phyloP scores from a whole-genome alignment of 768 basidiomycete genomes.

The Trametes punicea region DNA sequence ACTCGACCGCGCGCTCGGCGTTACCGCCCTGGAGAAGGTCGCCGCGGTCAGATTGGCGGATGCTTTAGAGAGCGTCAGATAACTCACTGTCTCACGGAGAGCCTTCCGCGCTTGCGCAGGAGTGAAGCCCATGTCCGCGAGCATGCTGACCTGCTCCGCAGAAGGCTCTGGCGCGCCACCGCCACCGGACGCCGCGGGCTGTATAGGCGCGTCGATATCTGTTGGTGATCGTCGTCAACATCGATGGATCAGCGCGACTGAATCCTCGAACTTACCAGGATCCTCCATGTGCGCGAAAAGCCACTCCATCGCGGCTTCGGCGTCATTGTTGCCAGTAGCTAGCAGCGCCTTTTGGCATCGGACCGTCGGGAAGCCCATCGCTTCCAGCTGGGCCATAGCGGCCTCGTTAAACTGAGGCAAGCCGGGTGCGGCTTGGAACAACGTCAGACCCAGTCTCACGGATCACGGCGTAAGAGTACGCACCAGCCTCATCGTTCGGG shows the following conservation, averaged over 20 bases:
- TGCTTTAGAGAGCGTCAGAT: not conserved
- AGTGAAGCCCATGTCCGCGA: constrained; percentile 94
- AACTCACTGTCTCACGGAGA: constrained; percentile 75
- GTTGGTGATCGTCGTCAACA: not conserved
- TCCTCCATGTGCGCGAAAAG: constrained; percentile 95
- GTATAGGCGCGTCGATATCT: constrained; percentile 88
- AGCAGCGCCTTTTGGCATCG: constrained; percentile 89
- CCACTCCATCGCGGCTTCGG: constrained; percentile 94
- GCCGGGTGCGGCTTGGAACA: constrained; percentile 28
- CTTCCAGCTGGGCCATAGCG: constrained; percentile 73
- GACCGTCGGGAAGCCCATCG: constrained; percentile 86
- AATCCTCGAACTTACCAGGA: constrained; percentile 50
- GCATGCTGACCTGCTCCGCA: constrained; percentile 64
- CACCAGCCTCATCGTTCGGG: constrained; percentile 47
- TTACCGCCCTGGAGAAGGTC: constrained; percentile 53
- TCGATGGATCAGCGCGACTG: not conserved
- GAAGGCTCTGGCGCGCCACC: constrained; percentile 51
- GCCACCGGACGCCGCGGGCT: constrained; percentile 27
- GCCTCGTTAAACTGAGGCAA: constrained; percentile 69
- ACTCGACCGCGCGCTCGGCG: constrained; percentile 86
- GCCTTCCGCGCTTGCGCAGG: constrained; percentile 81
- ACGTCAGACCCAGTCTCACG: too few relatives aligned
- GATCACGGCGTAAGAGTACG: constrained; percentile 7
- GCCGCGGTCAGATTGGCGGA: not conserved
- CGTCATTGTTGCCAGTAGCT: constrained; percentile 74